Conservation (phyloP, 2,329 filamentous ascomycete genomes). For the Xylariaceae sp. region DNA sequence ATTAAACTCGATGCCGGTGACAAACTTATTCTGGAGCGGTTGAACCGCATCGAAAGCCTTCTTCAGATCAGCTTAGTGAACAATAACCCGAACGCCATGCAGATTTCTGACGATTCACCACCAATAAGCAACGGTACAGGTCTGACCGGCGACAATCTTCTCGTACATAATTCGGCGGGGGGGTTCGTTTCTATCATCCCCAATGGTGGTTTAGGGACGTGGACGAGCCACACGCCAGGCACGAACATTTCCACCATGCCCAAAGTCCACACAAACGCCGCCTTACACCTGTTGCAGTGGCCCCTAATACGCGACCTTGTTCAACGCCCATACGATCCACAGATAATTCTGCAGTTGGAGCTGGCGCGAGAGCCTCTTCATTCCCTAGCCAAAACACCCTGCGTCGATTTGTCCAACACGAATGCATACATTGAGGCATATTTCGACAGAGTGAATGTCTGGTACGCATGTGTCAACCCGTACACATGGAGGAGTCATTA, state of each 20-base stretch:
- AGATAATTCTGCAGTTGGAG: conserved; percentile 76
- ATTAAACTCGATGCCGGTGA: conserved; percentile 85
- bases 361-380: conserved; percentile 74
- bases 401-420: conserved; percentile 69
- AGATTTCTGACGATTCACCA: conserved; percentile 58
- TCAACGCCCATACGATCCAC: conserved; percentile 71
- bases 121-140: conserved; percentile 61
- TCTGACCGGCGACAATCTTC: conserved; percentile 54
- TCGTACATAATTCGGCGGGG: conserved; percentile 42
- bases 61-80: conserved; percentile 65
- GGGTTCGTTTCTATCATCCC: conserved; percentile 54
- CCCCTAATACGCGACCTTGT: conserved; percentile 75
- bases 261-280: conserved; percentile 76
- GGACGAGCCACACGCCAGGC: conserved; percentile 51
- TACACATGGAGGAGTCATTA: conserved; percentile 76
- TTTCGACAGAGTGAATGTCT: conserved; percentile 76
- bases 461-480: conserved; percentile 82
- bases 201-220: conserved; percentile 66
- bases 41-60: conserved; percentile 72
- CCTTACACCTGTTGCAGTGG: conserved; percentile 74
- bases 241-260: conserved; percentile 81
- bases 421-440: conserved; percentile 73
- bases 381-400: conserved; percentile 59
- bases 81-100: conserved; percentile 47
- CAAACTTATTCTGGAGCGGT: conserved; percentile 76